These are phyloP conservation scores for Apiospora saccharicola DNA, from an alignment of 2,329 filamentous ascomycete genomes.

Conservation along the genomic window DNA sequence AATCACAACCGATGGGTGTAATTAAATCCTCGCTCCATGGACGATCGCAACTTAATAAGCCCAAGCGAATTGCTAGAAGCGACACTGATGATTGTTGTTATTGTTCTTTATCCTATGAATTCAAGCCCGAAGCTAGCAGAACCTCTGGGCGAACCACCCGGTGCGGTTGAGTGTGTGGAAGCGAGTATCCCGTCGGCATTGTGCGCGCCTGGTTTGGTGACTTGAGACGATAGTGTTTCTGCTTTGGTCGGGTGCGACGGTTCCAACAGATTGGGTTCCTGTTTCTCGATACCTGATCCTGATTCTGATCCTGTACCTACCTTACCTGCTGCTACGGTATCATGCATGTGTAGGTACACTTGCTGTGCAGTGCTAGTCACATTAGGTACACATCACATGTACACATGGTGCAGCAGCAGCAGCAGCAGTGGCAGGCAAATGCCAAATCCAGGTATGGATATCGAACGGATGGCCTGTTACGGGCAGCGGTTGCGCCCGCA, in stretches of 20 bases:
- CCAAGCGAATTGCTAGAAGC: slow-evolving; percentile 1
- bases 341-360: slow-evolving; percentile 13
- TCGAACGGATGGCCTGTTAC: slow-evolving; percentile 13
- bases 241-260: slow-evolving; percentile 19
- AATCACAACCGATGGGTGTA: neutral
- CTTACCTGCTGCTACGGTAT: neutral
- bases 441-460: slow-evolving; percentile 5
- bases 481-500: slow-evolving; percentile 18
- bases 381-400: slow-evolving; percentile 9
- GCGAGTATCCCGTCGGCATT: neutral
- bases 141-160: neutral
- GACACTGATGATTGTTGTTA: too few relatives aligned
- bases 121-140: slow-evolving; percentile 1
- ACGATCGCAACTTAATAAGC: slow-evolving; percentile 14
- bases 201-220: slow-evolving; percentile 5
- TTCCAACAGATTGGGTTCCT: slow-evolving; percentile 21
- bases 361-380: slow-evolving; percentile 15
- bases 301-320: neutral
- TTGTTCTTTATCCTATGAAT: neutral
- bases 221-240: slow-evolving; percentile 18
- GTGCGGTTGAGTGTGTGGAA: neutral
- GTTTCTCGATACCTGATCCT: slow-evolving; percentile 20
- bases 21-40: slow-evolving; percentile 8
- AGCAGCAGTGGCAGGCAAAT: neutral
- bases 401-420: slow-evolving; percentile 1